Evolutionary conservation across 768 basidiomycete genomes (phyloP).

Genomic region (Infundibulicybe gibba): DNA sequence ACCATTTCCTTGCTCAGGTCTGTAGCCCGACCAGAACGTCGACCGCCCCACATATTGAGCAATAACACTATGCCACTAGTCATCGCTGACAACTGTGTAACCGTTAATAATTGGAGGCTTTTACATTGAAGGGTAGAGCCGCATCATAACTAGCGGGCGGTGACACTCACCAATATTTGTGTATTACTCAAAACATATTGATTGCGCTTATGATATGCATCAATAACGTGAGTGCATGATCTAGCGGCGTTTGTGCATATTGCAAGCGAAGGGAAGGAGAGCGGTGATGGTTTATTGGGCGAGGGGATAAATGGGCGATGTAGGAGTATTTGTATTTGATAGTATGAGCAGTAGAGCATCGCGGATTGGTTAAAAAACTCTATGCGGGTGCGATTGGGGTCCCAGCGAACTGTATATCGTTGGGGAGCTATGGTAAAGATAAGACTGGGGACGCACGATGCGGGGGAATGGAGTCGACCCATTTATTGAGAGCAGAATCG

Average conservation of each 20-base stretch:
- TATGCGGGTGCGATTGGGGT: slow-evolving; percentile 15
- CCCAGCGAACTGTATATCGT: slow-evolving; percentile 27
- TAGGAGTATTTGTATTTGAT: slow-evolving; percentile 48
- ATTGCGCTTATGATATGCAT: slow-evolving; percentile 15
- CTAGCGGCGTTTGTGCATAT: slow-evolving; percentile 74
- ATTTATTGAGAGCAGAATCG: slow-evolving; percentile 60
- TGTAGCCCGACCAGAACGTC: background rate
- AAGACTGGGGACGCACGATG: slow-evolving; percentile 25
- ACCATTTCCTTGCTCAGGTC: background rate
- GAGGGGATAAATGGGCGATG: slow-evolving; percentile 69
- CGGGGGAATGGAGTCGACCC: slow-evolving; percentile 54
- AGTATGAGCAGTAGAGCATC: slow-evolving; percentile 12
- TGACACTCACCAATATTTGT: background rate
- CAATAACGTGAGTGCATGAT: slow-evolving; percentile 56
- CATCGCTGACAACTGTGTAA: background rate
- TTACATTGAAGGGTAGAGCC: too few species aligned
- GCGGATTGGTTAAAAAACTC: slow-evolving; percentile 17
- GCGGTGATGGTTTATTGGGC: slow-evolving; percentile 28
- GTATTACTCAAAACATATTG: background rate
- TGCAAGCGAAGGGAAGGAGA: slow-evolving; percentile 50
- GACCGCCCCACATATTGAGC: background rate
- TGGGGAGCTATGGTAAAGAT: slow-evolving; percentile 8
- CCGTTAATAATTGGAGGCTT: background rate
- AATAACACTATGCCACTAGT: background rate
- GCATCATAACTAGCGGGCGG: too few species aligned